These are phyloP conservation scores for Mesembryanthemum crystallinum DNA, from an alignment of 148 eudicot species.

Conservation along the genomic window DNA sequence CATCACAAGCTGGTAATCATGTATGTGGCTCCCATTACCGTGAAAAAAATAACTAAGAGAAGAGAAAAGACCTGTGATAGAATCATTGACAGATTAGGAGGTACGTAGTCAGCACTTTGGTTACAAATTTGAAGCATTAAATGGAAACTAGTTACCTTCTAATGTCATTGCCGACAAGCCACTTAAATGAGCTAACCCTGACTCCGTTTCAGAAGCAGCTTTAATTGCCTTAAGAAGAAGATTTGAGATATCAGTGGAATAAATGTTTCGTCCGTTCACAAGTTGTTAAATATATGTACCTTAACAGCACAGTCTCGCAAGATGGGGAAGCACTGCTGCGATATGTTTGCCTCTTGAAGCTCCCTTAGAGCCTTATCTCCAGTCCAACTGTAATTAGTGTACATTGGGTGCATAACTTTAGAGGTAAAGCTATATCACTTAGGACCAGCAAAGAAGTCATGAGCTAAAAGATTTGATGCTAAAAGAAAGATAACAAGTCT, in stretches of 20 bases:
- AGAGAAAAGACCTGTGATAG: slow-evolving; percentile 66
- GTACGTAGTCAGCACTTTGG: neutral
- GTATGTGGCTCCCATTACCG: slow-evolving; percentile 51
- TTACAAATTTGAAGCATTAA: slow-evolving; percentile 9
- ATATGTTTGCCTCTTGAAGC: slow-evolving; percentile 81
- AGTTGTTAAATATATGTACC: slow-evolving; percentile 34
- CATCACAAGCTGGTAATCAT: slow-evolving; percentile 76
- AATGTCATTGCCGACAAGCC: slow-evolving; percentile 59
- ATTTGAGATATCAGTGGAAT: slow-evolving; percentile 9
- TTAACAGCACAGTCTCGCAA: slow-evolving; percentile 75
- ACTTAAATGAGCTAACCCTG: slow-evolving; percentile 59
- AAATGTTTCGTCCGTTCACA: neutral
- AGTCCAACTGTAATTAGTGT: slow-evolving; percentile 60
- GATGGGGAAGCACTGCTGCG: slow-evolving; percentile 69
- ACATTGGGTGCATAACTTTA: slow-evolving; percentile 19
- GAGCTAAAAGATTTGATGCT: neutral
- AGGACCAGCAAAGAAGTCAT: neutral
- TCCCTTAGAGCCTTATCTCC: slow-evolving; percentile 84
- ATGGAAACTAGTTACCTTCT: slow-evolving; percentile 56
- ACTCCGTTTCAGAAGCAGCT: slow-evolving; percentile 78
- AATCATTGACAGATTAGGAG: slow-evolving; percentile 16
- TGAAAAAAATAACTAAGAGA: slow-evolving; percentile 74
- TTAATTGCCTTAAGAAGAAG: slow-evolving; percentile 57
- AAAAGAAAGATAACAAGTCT: neutral
- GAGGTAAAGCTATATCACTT: neutral